These are phyloP conservation scores for Pouteria campechiana DNA, from an alignment of 179 eudicot genomes.

Conservation along the genomic window DNA sequence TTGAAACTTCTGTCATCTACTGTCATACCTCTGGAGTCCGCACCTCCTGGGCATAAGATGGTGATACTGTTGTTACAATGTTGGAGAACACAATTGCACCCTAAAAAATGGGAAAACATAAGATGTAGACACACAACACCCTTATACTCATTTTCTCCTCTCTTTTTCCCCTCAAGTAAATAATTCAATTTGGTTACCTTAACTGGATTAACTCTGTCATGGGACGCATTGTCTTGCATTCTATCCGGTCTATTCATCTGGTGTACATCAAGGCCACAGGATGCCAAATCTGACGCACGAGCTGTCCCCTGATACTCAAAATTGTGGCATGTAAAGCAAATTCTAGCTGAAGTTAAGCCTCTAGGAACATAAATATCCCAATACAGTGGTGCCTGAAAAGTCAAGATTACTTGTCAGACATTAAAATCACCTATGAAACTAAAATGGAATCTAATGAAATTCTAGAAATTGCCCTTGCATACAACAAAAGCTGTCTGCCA, in stretches of 20 bases:
- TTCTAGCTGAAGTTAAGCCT: conserved; percentile 87
- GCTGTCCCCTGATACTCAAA: conserved; percentile 96
- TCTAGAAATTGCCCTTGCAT: conserved; percentile 8
- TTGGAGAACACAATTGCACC: conserved; percentile 96
- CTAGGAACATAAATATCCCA: conserved; percentile 90
- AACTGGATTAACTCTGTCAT: conserved; percentile 66
- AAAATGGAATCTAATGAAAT: background rate
- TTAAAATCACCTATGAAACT: too few species aligned
- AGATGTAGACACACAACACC: too few species aligned
- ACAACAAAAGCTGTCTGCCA: conserved; percentile 99
- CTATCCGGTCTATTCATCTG: conserved; percentile 87
- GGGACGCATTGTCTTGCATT: conserved; percentile 84
- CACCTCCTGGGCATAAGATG: conserved; percentile 89
- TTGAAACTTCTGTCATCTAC: too few species aligned
- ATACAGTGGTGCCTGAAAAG: conserved; percentile 80
- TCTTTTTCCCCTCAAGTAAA: too few species aligned
- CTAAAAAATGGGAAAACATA: conserved; percentile 27
- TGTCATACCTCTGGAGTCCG: conserved; percentile 73
- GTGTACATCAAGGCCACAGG: conserved; percentile 91
- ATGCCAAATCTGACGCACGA: conserved; percentile 70
- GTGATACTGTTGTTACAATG: conserved; percentile 96
- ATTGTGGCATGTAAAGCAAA: conserved; percentile 97
- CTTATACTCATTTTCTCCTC: too few species aligned
- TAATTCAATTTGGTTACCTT: conserved; percentile 43
- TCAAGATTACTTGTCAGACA: too few species aligned